Evolutionary conservation across 2,329 filamentous ascomycete species (phyloP).

Genomic region (Fusarium sp.): DNA sequence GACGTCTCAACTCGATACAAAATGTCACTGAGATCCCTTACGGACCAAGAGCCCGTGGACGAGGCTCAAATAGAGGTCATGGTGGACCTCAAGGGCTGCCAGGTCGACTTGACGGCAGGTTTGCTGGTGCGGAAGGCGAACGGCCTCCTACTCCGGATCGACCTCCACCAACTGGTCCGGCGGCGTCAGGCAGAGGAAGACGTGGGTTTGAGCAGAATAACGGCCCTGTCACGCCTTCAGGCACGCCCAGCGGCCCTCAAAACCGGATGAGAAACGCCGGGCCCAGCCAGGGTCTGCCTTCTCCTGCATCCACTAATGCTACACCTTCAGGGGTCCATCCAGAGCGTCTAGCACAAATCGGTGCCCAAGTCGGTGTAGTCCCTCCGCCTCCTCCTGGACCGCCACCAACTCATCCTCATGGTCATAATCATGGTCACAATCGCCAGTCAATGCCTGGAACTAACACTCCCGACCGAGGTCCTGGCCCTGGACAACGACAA

Average conservation of each 20-base stretch:
- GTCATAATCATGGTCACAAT: slow-evolving; percentile 35
- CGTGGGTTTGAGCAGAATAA: slow-evolving; percentile 54
- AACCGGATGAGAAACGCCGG: slow-evolving; percentile 56
- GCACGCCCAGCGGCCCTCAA: slow-evolving; percentile 44
- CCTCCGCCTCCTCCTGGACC: slow-evolving; percentile 49
- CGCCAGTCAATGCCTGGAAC: slow-evolving; percentile 46
- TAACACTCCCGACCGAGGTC: slow-evolving; percentile 47
- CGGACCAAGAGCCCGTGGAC: slow-evolving; percentile 65
- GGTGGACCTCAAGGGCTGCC: slow-evolving; percentile 50
- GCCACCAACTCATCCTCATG: slow-evolving; percentile 37
- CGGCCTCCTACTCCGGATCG: slow-evolving; percentile 60
- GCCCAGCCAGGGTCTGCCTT: slow-evolving; percentile 36
- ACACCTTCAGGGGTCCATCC: slow-evolving; percentile 56
- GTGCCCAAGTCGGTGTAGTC: slow-evolving; percentile 38
- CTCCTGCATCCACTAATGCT: slow-evolving; percentile 39
- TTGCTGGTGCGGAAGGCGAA: slow-evolving; percentile 52
- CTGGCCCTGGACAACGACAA: slow-evolving; percentile 38
- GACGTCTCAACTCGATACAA: slow-evolving; percentile 65
- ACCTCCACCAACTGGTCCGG: slow-evolving; percentile 63
- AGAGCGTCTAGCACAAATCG: slow-evolving; percentile 61
- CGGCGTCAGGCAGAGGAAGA: slow-evolving; percentile 59
- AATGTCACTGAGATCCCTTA: slow-evolving; percentile 60
- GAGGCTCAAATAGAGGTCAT: slow-evolving; percentile 53
- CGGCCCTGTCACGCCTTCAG: slow-evolving; percentile 45
- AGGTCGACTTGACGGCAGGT: slow-evolving; percentile 55